These are phyloP conservation scores for Trichoderma breve DNA, from an alignment of 2,329 filamentous ascomycete genomes.

Conservation along the genomic window DNA sequence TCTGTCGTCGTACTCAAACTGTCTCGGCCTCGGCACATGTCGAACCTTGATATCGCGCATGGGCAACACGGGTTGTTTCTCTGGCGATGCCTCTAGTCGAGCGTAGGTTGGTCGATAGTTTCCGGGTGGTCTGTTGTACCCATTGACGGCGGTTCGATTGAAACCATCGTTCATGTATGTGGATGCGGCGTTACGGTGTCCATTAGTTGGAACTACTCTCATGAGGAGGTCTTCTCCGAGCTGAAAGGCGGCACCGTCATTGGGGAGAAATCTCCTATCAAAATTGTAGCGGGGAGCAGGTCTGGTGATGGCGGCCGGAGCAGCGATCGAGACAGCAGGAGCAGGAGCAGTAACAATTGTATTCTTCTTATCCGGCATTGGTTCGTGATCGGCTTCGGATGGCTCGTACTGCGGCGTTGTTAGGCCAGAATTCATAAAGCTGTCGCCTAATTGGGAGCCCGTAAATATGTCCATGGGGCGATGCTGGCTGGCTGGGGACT, in stretches of 20 bases:
- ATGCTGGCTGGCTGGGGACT: slow-evolving; percentile 12
- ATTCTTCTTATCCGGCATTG: slow-evolving; percentile 6
- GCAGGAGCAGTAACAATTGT: not conserved
- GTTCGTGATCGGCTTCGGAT: slow-evolving; percentile 19
- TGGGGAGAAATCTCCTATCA: slow-evolving; percentile 17
- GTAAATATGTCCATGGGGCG: slow-evolving; percentile 34
- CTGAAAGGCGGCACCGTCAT: slow-evolving; percentile 29
- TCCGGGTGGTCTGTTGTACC: slow-evolving; percentile 17
- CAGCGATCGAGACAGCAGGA: not conserved
- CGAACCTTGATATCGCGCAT: slow-evolving; percentile 38
- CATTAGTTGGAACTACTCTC: slow-evolving; percentile 32
- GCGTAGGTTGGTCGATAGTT: slow-evolving; percentile 21
- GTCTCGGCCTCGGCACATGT: slow-evolving; percentile 19
- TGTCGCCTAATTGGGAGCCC: slow-evolving; percentile 40
- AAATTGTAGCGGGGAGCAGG: slow-evolving; percentile 13
- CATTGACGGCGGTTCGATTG: slow-evolving; percentile 25
- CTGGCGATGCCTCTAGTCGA: slow-evolving; percentile 28
- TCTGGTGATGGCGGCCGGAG: not conserved
- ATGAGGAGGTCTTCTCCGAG: slow-evolving; percentile 40
- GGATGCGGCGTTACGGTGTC: slow-evolving; percentile 27
- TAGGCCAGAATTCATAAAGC: slow-evolving; percentile 40
- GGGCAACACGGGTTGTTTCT: slow-evolving; percentile 37
- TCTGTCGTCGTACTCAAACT: not conserved
- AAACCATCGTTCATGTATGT: slow-evolving; percentile 35
- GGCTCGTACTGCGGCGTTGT: slow-evolving; percentile 38